Evolutionary conservation across 768 basidiomycete species (phyloP).

Genomic region (Hydnomerulius pinastri): DNA sequence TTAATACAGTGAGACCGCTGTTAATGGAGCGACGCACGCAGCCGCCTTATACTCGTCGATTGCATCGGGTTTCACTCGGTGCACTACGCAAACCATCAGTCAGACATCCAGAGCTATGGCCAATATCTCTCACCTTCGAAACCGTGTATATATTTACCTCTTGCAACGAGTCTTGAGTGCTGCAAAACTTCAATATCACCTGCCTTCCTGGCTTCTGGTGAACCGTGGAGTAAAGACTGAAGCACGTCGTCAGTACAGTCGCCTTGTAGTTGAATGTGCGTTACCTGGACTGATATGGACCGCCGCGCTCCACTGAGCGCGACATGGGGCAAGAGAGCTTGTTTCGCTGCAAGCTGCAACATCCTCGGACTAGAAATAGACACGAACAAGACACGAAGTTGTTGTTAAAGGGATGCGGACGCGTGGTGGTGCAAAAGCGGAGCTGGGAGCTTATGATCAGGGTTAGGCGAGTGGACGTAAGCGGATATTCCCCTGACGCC

Average conservation of each 20-base stretch:
- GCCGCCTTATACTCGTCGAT: constrained; percentile 84
- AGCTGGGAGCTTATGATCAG: too few species aligned
- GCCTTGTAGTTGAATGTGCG: constrained; percentile 20
- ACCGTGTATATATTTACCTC: constrained; percentile 93
- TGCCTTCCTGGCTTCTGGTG: constrained; percentile 81
- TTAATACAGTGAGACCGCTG: constrained; percentile 5
- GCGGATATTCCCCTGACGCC: neutral
- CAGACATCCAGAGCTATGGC: neutral
- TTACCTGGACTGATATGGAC: constrained; percentile 67
- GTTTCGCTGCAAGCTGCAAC: constrained; percentile 22
- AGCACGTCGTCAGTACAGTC: constrained; percentile 27
- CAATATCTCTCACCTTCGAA: constrained; percentile 62
- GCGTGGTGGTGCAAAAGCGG: constrained; percentile 20
- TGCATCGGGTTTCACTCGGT: constrained; percentile 82
- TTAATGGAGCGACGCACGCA: constrained; percentile 56
- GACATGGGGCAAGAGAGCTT: constrained; percentile 10
- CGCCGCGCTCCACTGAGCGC: constrained; percentile 37
- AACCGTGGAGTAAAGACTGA: constrained; percentile 91
- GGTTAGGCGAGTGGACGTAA: constrained; percentile 5
- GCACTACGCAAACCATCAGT: constrained; percentile 51
- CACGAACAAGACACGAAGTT: constrained; percentile 2
- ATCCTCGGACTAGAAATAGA: constrained; percentile 13
- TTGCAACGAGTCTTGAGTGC: constrained; percentile 85
- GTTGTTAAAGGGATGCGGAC: constrained; percentile 3
- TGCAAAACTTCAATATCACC: constrained; percentile 76